A percentile compares a stretch with the other conserved stretches of the same genome.
phyloP scores from a whole-genome alignment of 148 eudicot genomes.

The Rhododendron mucronatum region DNA sequence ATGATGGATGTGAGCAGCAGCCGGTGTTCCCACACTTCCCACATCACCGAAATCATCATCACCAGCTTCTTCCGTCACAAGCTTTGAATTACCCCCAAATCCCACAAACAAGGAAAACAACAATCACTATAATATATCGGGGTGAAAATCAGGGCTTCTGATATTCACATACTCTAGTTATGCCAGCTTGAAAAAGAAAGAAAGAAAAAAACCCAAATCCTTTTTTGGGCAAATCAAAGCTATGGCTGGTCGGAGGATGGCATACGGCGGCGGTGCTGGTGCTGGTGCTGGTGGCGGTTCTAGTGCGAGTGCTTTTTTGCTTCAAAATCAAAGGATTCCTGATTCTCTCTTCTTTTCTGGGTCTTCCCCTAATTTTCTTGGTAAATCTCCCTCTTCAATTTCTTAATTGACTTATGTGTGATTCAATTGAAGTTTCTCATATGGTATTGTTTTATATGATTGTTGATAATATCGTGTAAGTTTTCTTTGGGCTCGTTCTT shows the following conservation, averaged over 20 bases:
- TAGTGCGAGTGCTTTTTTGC: constrained; percentile 13
- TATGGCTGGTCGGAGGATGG: constrained; percentile 40
- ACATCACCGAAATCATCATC: constrained; percentile 80
- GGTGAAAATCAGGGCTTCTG: constrained; percentile 4
- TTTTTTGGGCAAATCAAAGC: not conserved
- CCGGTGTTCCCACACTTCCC: constrained; percentile 74
- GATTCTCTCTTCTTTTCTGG: constrained; percentile 50
- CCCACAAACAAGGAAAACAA: not conserved
- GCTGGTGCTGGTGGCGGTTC: constrained; percentile 18
- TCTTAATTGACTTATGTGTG: not conserved
- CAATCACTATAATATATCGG: not conserved
- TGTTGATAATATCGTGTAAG: not conserved
- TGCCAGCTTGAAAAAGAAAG: constrained; percentile 17
- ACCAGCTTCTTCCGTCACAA: constrained; percentile 94
- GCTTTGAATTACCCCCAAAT: constrained; percentile 13
- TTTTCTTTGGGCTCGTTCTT: not conserved
- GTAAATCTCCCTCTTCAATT: constrained; percentile 20
- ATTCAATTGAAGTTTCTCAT: not conserved
- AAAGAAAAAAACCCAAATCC: not conserved
- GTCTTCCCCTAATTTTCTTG: constrained; percentile 45
- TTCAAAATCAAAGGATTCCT: constrained; percentile 22
- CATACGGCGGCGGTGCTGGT: constrained; percentile 24
- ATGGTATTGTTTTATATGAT: not conserved
- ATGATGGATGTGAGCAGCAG: constrained; percentile 55
- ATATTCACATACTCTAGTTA: not conserved